Evolutionary conservation across 1,284 basidiomycete genomes (phyloP).

Genomic region (Cryptococcus jaspeensis): DNA sequence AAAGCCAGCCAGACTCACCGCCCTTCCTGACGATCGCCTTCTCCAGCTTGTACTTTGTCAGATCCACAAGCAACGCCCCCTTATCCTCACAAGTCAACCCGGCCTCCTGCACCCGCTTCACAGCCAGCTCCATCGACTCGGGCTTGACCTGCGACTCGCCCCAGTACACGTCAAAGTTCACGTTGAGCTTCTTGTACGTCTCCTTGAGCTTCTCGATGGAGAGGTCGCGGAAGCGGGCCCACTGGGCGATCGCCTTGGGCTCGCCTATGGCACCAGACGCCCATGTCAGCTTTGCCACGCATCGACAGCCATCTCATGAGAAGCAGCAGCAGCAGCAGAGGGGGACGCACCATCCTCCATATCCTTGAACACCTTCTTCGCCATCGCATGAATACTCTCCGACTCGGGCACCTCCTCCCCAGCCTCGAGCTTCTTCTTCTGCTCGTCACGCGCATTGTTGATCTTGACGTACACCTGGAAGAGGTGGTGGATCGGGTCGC

Average conservation of each 20-base stretch:
- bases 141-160: conserved; percentile 88
- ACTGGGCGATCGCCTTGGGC: conserved; percentile 75
- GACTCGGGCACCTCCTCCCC: conserved; percentile 38
- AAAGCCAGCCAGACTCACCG: conserved; percentile 54
- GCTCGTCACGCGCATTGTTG: conserved; percentile 70
- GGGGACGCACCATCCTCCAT: conserved; percentile 78
- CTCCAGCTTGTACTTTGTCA: conserved; percentile 84
- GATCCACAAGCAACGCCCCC: conserved; percentile 74
- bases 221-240: conserved; percentile 89
- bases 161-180: conserved; percentile 89
- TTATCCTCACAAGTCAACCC: conserved; percentile 62
- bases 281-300: neutral
- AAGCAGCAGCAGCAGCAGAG: neutral
- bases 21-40: conserved; percentile 88
- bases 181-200: conserved; percentile 87
- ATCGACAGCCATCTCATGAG: neutral
- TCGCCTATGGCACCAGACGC: conserved; percentile 59
- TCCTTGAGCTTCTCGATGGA: conserved; percentile 88
- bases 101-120: conserved; percentile 54
- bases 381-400: conserved; percentile 68
- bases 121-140: conserved; percentile 71
- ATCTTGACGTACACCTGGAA: conserved; percentile 88
- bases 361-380: conserved; percentile 87
- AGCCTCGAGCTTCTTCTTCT: conserved; percentile 53
- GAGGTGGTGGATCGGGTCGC: conserved; percentile 91